Evolutionary conservation across 1,139 yeast species (phyloP).

Genomic region (Sugiyamaella paludigena): DNA sequence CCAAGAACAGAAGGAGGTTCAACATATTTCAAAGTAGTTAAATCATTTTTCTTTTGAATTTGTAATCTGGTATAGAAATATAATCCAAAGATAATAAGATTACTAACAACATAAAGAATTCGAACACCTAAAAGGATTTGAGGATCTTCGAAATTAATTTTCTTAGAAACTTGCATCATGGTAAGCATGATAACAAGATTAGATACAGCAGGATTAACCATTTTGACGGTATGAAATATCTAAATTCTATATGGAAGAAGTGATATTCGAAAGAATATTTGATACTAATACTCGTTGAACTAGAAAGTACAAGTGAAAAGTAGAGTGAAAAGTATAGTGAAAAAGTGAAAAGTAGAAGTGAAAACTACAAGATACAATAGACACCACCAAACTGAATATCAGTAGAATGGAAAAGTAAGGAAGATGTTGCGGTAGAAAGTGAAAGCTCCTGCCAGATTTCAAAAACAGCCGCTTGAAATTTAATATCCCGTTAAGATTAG

Average conservation of each 20-base stretch:
- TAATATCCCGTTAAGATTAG: no score
- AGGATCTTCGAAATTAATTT: conserved; percentile 87
- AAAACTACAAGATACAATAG: no score
- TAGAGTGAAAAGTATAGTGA: no score
- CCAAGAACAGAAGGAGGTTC: conserved; percentile 81
- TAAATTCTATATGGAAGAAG: no score
- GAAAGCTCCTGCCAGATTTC: no score
- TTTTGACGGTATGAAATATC: conserved; percentile 15
- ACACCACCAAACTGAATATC: no score
- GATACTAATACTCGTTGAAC: no score
- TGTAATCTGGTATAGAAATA: conserved; percentile 62
- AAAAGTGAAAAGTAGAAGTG: no score
- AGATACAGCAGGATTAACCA: conserved; percentile 68
- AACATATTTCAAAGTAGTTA: conserved; percentile 87
- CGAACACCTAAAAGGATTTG: conserved; percentile 73
- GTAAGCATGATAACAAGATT: conserved; percentile 89
- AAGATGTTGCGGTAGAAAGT: neutral
- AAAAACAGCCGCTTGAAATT: no score
- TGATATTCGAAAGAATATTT: no score
- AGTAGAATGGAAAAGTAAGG: neutral
- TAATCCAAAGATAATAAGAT: conserved; percentile 59
- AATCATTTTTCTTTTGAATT: conserved; percentile 72
- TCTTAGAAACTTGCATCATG: conserved; percentile 95
- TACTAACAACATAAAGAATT: conserved; percentile 65
- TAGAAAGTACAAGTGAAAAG: no score